Base-by-base conservation (phyloP, 2,329 filamentous ascomycete species). In the Aspergillus aculeatus region DNA sequence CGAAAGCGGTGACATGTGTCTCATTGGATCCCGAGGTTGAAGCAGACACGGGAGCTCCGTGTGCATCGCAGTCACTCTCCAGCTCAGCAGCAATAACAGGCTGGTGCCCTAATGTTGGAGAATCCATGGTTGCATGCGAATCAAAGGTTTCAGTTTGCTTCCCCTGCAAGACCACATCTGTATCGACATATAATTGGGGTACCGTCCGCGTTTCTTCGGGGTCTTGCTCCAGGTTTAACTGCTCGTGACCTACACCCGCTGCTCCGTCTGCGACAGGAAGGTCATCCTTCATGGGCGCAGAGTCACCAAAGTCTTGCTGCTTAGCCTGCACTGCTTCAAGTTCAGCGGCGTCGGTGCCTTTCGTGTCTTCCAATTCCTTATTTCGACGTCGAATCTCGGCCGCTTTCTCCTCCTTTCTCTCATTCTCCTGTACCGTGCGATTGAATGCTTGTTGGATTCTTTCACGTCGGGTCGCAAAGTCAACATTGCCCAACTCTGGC, bases 361-460 rank as follows among this genome's bases (percentile, higher is more conserved):
- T 73, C 64, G 84, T 82, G 70, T 80, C 79, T 68, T 75, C 82
- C 62, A 81, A 78, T 64, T 67, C 68, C 66, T 68, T 65, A 63
- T 70, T 67, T 63, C 68, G 63, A 66, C 74, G 72, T 69, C 74
- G 71, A 62, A 81, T 83, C 62, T 86, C 83, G 23, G 82, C 82
- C 35, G 83, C 83, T 54, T 71, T 82, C 77, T 69, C 82, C 60
- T 84, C 87, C 70, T 90, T 87, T 64, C 74, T 68, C 57, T 77
- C 71, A 67, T 80, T 89, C 70, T 91, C 89, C 63, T 89, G 85
- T 51, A 95, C 87, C n/a, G 89, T 91, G 71, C 90, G 91, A 67
- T 87, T 93, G 74, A 96, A 94, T 14, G 91, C 92, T 58, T 92
- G 86, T 67, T 93, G 89, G 68, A 96, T 96, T 62, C 88, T 87